These are phyloP conservation scores for Plantago lanceolata DNA, from an alignment of 305 asterid genomes.

Conservation along the genomic window DNA sequence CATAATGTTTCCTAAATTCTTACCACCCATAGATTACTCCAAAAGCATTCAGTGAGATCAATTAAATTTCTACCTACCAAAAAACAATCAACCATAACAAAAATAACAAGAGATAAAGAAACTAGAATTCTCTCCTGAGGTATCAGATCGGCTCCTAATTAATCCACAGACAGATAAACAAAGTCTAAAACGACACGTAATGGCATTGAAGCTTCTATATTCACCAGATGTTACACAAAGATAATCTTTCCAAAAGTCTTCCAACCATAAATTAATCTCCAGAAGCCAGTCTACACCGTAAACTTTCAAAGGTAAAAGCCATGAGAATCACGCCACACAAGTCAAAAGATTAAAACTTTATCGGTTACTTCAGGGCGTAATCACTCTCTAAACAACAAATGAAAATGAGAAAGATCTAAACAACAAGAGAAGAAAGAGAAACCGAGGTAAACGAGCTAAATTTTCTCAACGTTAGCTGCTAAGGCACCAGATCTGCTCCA, in stretches of 20 bases:
- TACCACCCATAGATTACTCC: neutral
- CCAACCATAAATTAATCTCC: too few species aligned
- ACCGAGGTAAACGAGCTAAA: slow-evolving; percentile 20
- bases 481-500: slow-evolving; percentile 56
- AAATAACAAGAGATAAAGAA: neutral
- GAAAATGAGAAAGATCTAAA: slow-evolving; percentile 7
- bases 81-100: neutral
- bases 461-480: slow-evolving; percentile 7
- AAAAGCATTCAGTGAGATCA: neutral
- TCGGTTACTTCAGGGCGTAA: neutral
- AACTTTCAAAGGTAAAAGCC: too few species aligned
- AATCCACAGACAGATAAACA: slow-evolving; percentile 10
- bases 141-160: slow-evolving; percentile 53
- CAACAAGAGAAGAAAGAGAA: slow-evolving; percentile 25
- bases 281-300: too few species aligned
- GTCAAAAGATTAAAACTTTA: too few species aligned
- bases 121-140: neutral
- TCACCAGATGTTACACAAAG: too few species aligned
- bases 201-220: slow-evolving; percentile 19
- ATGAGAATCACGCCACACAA: too few species aligned
- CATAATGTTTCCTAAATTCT: too few species aligned
- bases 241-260: neutral
- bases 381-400: slow-evolving; percentile 4
- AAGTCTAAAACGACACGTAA: slow-evolving; percentile 3
- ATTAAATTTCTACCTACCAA: neutral